phyloP scores from a whole-genome alignment of 805 yeast species.

The Wickerhamomyces strasburgensis region DNA sequence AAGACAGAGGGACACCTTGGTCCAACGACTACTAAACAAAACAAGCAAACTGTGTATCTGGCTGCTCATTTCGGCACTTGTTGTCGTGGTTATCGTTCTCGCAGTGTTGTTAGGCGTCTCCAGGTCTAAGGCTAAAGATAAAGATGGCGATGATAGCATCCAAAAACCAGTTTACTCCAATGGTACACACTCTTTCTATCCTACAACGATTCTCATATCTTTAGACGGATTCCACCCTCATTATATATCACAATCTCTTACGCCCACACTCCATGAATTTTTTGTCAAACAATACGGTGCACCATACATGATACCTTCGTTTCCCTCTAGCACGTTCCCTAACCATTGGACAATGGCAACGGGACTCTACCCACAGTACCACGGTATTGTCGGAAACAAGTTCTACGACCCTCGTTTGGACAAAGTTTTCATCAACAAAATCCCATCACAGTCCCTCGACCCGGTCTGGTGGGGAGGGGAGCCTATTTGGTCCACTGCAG shows the following conservation, averaged over 20 bases:
- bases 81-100: constrained; percentile 16
- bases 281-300: constrained; percentile 50
- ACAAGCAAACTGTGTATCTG: constrained; percentile 7
- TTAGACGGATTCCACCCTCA: constrained; percentile 92
- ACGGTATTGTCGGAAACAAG: constrained; percentile 83
- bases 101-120: constrained; percentile 12
- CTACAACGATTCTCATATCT: constrained; percentile 78
- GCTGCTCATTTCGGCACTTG: constrained; percentile 6
- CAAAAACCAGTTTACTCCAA: constrained; percentile 10
- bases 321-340: constrained; percentile 87
- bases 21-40: not conserved
- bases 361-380: constrained; percentile 76
- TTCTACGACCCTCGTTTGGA: constrained; percentile 59
- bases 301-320: constrained; percentile 82
- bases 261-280: constrained; percentile 68
- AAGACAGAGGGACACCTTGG: constrained; percentile 13
- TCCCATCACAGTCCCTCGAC: constrained; percentile 46
- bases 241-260: constrained; percentile 56
- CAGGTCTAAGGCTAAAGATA: constrained; percentile 3
- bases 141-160: not conserved
- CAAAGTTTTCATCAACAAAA: constrained; percentile 58
- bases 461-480: constrained; percentile 86
- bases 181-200: constrained; percentile 33
- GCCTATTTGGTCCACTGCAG: constrained; percentile 81
- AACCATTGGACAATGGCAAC: constrained; percentile 91